Conservation (phyloP, 495 filamentous ascomycete genomes). For the Aspergillus baeticus region DNA sequence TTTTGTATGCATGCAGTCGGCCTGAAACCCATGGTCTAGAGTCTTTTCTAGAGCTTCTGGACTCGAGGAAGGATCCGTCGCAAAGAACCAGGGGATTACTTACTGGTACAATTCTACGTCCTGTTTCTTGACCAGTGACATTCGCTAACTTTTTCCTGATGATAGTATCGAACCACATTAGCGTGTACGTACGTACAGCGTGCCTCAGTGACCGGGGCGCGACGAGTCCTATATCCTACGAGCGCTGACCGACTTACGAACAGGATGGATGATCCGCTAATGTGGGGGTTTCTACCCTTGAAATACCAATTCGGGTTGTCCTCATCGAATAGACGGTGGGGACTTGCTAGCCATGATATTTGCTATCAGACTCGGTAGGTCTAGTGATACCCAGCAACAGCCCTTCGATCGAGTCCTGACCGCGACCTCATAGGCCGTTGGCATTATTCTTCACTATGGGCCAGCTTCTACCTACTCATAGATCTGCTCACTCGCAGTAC, state of each 20-base stretch:
- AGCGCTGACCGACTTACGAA: slow-evolving; percentile 28
- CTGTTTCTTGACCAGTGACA: neutral
- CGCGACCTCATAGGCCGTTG: slow-evolving; percentile 40
- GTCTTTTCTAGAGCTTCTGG: slow-evolving; percentile 71
- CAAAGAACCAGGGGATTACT: slow-evolving; percentile 73
- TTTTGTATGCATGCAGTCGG: slow-evolving; percentile 40
- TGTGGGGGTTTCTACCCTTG: slow-evolving; percentile 85
- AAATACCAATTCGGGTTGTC: slow-evolving; percentile 60
- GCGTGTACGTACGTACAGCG: slow-evolving; percentile 73
- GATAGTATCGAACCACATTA: slow-evolving; percentile 90
- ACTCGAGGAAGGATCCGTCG: slow-evolving; percentile 66
- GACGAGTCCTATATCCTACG: neutral
- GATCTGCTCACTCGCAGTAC: slow-evolving; percentile 65
- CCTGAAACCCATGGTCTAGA: slow-evolving; percentile 69
- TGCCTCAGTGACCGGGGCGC: slow-evolving; percentile 11
- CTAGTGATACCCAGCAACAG: neutral
- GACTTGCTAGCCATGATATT: slow-evolving; percentile 87
- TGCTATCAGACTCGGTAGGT: slow-evolving; percentile 57
- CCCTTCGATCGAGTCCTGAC: slow-evolving; percentile 18
- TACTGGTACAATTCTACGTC: slow-evolving; percentile 59
- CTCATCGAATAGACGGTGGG: slow-evolving; percentile 75
- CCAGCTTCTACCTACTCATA: slow-evolving; percentile 87
- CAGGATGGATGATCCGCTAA: slow-evolving; percentile 90
- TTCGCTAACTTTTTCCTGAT: slow-evolving; percentile 15
- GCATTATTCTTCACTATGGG: slow-evolving; percentile 78